A percentile compares a stretch with the other conserved stretches of the same genome.
Conservation (phyloP, 2,329 filamentous ascomycete genomes). For the Paecilomyces sp. region DNA sequence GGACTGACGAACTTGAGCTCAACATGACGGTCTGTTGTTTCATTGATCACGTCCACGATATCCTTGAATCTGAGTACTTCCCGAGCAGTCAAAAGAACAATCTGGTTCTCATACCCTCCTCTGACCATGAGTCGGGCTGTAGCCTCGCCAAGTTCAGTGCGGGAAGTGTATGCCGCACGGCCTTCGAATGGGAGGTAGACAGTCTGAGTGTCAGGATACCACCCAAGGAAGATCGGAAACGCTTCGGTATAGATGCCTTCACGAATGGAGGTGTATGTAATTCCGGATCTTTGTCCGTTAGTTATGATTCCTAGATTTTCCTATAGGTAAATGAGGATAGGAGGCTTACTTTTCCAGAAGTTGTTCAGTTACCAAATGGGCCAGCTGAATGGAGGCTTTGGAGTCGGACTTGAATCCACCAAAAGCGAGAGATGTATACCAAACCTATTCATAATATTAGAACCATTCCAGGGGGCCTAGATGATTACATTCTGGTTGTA, state of each 20-base stretch:
- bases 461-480: neutral
- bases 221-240: constrained; percentile 51
- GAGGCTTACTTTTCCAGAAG: constrained; percentile 35
- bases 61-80: constrained; percentile 26
- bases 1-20: constrained; percentile 25
- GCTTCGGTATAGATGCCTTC: constrained; percentile 56
- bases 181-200: constrained; percentile 32
- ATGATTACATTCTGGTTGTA: neutral
- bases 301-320: neutral
- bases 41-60: constrained; percentile 32
- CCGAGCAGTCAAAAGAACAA: constrained; percentile 33
- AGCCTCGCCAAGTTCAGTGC: constrained; percentile 50
- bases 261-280: constrained; percentile 49
- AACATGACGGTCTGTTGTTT: constrained; percentile 25
- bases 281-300: constrained; percentile 20
- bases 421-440: constrained; percentile 56
- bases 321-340: neutral
- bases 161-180: constrained; percentile 44
- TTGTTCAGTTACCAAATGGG: constrained; percentile 52
- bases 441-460: constrained; percentile 22
- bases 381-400: constrained; percentile 49
- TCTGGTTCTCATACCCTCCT: constrained; percentile 28
- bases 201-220: constrained; percentile 27
- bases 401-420: constrained; percentile 36
- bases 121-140: constrained; percentile 44